Conservation (phyloP, 257 asterid species). For the Jacaranda mimosifolia region DNA sequence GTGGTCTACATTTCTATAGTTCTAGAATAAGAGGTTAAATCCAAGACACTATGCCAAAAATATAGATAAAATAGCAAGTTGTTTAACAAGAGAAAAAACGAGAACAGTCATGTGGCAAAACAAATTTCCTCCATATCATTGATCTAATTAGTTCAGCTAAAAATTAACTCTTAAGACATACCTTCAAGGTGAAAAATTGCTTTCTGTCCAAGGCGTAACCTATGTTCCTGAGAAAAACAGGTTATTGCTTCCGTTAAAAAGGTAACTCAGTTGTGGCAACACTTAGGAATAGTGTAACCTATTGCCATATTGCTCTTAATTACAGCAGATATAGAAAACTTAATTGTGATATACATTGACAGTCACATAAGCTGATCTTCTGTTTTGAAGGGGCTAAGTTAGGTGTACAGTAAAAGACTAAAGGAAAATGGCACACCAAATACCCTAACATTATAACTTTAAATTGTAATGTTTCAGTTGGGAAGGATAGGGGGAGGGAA, state of each 20-base stretch:
- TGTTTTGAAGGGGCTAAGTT: background rate
- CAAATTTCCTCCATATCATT: background rate
- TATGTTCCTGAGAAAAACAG: conserved; percentile 73
- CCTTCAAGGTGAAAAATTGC: conserved; percentile 99
- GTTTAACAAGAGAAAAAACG: background rate
- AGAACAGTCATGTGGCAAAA: too few species aligned
- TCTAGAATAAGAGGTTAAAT: background rate
- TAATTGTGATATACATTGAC: too few species aligned
- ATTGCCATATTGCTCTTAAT: background rate
- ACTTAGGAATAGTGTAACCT: background rate
- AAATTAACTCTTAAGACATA: conserved; percentile 35
- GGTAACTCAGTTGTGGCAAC: background rate
- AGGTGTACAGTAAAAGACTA: background rate
- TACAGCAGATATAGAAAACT: too few species aligned
- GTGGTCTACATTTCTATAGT: background rate
- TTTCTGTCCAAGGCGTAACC: conserved; percentile 95
- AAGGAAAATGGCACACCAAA: background rate
- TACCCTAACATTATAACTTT: conserved; percentile 14
- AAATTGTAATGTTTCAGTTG: background rate
- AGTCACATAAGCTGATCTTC: too few species aligned
- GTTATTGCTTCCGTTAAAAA: conserved; percentile 10
- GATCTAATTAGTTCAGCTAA: conserved; percentile 9
- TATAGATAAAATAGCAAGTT: background rate
- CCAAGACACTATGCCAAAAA: background rate
- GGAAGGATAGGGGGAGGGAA: conserved; percentile 14